Evolutionary conservation across 2,329 filamentous ascomycete species (phyloP).

Genomic region (Leptographium radiaticola): DNA sequence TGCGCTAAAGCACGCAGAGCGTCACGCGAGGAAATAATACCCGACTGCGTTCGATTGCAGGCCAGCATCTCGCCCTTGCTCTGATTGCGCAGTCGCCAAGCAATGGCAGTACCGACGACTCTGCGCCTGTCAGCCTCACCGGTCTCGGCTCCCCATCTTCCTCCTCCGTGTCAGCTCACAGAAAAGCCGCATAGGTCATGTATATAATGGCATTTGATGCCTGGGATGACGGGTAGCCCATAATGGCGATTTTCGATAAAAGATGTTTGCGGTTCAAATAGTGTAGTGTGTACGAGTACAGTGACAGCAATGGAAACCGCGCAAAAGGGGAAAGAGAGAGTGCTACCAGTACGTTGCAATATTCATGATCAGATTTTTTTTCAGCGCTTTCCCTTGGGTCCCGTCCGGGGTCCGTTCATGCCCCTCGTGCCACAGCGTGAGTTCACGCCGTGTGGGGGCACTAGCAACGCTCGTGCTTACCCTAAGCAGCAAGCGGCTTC

Average conservation of each 20-base stretch:
- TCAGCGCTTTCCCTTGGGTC: not conserved
- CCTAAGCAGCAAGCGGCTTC: too few species aligned
- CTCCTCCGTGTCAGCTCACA: constrained; percentile 34
- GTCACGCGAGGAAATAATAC: constrained; percentile 26
- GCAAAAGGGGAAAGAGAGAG: too few species aligned
- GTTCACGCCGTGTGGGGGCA: not conserved
- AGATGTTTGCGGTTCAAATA: too few species aligned
- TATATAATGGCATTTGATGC: constrained; percentile 79
- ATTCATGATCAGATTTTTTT: not conserved
- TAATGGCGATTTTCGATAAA: constrained; percentile 19
- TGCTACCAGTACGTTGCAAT: not conserved
- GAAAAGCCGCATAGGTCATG: constrained; percentile 61
- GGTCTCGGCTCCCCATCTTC: too few species aligned
- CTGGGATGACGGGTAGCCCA: constrained; percentile 62
- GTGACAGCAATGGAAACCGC: too few species aligned
- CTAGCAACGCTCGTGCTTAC: too few species aligned
- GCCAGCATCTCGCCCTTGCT: constrained; percentile 59
- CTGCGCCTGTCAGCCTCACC: constrained; percentile 26
- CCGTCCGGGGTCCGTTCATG: not conserved
- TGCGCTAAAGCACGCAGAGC: not conserved
- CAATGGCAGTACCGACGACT: constrained; percentile 46
- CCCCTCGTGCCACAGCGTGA: not conserved
- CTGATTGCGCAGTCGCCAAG: constrained; percentile 48
- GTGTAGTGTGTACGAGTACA: too few species aligned
- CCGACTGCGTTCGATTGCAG: constrained; percentile 71